A percentile compares a stretch with the other conserved stretches of the same genome.
Conservation (phyloP, 306 rosid genomes). For the Sicyos edulis region DNA sequence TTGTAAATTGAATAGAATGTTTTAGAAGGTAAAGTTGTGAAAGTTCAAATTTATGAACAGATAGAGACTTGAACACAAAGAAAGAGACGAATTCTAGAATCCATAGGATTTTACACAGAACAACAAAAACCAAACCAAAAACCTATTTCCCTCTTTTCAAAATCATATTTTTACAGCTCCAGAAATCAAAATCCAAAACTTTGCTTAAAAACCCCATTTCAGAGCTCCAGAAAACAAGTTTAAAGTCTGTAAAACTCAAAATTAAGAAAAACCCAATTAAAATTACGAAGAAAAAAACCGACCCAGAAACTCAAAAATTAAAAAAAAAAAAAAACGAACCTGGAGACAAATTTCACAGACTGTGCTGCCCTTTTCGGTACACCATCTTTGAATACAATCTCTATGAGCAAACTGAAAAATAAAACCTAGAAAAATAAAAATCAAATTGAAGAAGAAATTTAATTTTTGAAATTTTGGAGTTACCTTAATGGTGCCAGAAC, state of each 20-base stretch:
- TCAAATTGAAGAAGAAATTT: not conserved
- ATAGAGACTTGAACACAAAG: not conserved
- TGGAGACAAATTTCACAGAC: constrained; percentile 91
- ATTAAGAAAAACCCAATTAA: not conserved
- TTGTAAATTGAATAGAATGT: too few relatives aligned
- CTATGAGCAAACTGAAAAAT: constrained; percentile 75
- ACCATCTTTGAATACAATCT: constrained; percentile 98
- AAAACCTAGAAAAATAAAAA: too few relatives aligned
- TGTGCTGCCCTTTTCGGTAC: constrained; percentile 80
- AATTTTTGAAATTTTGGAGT: not conserved
- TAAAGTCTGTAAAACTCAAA: not conserved
- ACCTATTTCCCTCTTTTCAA: too few relatives aligned
- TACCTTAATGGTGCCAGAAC: constrained; percentile 95
- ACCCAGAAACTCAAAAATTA: not conserved
- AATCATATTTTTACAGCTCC: too few relatives aligned
- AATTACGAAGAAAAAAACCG: not conserved
- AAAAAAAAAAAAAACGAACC: constrained; percentile 31
- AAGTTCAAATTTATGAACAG: too few relatives aligned
- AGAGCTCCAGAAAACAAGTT: not conserved
- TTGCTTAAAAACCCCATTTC: not conserved
- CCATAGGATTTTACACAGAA: not conserved
- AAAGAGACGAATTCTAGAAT: constrained; percentile 12
- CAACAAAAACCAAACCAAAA: not conserved
- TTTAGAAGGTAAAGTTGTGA: too few relatives aligned
- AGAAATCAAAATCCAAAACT: not conserved